Evolutionary conservation across 2,329 filamentous ascomycete genomes (phyloP).

Genomic region (Pseudogymnoascus verrucosus): DNA sequence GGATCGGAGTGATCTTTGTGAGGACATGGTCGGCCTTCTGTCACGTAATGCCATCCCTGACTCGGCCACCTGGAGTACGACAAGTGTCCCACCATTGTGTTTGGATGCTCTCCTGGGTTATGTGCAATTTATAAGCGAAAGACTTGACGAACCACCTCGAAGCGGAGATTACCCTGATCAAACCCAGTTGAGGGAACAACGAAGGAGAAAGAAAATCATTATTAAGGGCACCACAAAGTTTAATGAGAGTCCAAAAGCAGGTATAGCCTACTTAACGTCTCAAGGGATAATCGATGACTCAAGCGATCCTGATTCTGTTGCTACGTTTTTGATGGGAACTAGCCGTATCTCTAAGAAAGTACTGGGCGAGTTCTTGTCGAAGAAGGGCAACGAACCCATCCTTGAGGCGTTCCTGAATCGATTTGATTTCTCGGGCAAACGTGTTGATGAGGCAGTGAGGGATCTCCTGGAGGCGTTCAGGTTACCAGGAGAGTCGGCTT

Average conservation of each 20-base stretch:
- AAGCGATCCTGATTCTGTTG: conserved; percentile 67
- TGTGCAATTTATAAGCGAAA: conserved; percentile 83
- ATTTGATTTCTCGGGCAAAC: conserved; percentile 83
- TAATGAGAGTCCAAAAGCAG: conserved; percentile 88
- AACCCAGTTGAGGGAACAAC: conserved; percentile 57
- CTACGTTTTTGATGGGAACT: conserved; percentile 81
- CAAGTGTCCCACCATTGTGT: conserved; percentile 91
- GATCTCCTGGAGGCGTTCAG: conserved; percentile 86
- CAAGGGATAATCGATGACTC: conserved; percentile 77
- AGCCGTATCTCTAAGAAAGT: conserved; percentile 82
- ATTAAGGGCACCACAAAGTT: conserved; percentile 84
- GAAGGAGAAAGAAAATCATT: conserved; percentile 77
- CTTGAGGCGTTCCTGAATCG: conserved; percentile 74
- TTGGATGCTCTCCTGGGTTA: conserved; percentile 86
- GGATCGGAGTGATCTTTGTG: conserved; percentile 82
- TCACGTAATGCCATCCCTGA: conserved; percentile 94
- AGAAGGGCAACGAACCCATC: conserved; percentile 78
- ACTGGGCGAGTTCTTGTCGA: conserved; percentile 87
- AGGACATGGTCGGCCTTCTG: conserved; percentile 88
- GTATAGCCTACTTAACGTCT: conserved; percentile 75
- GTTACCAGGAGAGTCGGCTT: conserved; percentile 80
- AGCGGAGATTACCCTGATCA: conserved; percentile 60
- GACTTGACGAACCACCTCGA: conserved; percentile 62
- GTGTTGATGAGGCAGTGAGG: conserved; percentile 83
- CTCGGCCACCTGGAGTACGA: conserved; percentile 97